Base-by-base conservation (phyloP, 169 alveolate species). In the Ichthyophthirius multifiliis region DNA sequence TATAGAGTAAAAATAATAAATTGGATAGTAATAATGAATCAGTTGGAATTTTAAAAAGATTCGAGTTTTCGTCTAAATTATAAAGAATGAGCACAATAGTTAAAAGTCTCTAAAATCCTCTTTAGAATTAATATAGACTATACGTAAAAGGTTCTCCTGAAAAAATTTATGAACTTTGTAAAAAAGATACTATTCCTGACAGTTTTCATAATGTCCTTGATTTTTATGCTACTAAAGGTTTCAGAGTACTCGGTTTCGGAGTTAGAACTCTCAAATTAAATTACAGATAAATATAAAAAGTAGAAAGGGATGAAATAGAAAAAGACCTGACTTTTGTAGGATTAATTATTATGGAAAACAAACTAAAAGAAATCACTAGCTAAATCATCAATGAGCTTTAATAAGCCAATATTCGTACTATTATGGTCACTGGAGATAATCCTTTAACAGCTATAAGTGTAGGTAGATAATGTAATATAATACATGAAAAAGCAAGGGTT, bases 141-240 rank as follows among this genome's bases (percentile, higher is more conserved):
- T 64, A 67, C 18, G 47, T 71, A 15, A 96, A 96, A 81, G 99
- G 99, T n/a, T 86, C 96, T 15, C 99, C 99, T 44, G 99, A 96
- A 76, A 95, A 86, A 75, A 77, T 96, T 46, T 86, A 87, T 73
- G 94, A 89, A 44, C 87, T 90, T 48, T 96, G 97, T 75, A 82
- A 62, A 9, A 76, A 87, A 5, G 82, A 85, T 15, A 77, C 96
- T 5, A 67, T 96, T 6, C 98, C 98, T 12, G 39, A 63, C 1
- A 86, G 88, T 75, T 90, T 94, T 43, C 92, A 94, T 63, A 93
- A 93, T 63, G 75, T 89, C 0, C 73, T 81, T 4, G 86, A 81
- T 31, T 81, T 81, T 32, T 81, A 81, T 48, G 86, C 86, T n/a
- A 5, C 37, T 15, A 71, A 81, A 71, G 86, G 87, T 48, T 88